Base-by-base conservation (phyloP, 2,329 filamentous ascomycete species). In the Fusarium sp. region DNA sequence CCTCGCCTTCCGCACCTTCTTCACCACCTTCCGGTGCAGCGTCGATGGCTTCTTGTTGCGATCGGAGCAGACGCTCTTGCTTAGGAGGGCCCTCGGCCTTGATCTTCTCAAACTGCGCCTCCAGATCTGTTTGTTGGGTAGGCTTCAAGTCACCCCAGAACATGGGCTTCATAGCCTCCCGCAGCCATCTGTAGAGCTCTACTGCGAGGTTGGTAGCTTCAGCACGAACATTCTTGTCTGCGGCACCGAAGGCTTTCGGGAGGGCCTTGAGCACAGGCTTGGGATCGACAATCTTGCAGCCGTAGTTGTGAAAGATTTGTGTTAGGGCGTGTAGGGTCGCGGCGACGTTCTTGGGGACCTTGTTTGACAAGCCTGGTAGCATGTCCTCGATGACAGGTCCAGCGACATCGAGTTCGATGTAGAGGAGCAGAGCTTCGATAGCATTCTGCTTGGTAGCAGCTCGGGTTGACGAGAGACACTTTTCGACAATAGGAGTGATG, bases 101-200 rank as follows among this genome's bases (percentile, higher is more conserved):
- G 80, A 98, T 90, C 77, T 94, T 95, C 79, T 98, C 96, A 73
- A 99, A 99, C 59, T 97, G 89, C 42, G 95, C 93, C 80, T 99
- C 97, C 66, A 99, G 85, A 80, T 99, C 97, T 71, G 92, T 91
- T 82, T 99, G 96, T 80, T 99, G 96, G 0, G 97, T 96, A 1
- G 96, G 93, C 82, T 99, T 99, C 70, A 99, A 84, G 68, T 99
- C 96, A 52, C 89, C 91, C 95, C 96, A 99, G 82, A 99, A 98
- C 83, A 98, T 93, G 40, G 96, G 94, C 82, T 99, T 99, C 92
- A 99, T 98, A 13, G 96, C 96, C 74, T 99, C 96, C 76, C 96
- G 93, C 37, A 99, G 87, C 96, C 97, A 99, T 83, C 96, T 89
- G 83, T 99, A 99, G 67, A 99, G 90, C 81, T 99, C 97, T 57